These are phyloP conservation scores for Wickerhamomyces pijperi DNA, from an alignment of 805 yeast species.

Conservation along the genomic window DNA sequence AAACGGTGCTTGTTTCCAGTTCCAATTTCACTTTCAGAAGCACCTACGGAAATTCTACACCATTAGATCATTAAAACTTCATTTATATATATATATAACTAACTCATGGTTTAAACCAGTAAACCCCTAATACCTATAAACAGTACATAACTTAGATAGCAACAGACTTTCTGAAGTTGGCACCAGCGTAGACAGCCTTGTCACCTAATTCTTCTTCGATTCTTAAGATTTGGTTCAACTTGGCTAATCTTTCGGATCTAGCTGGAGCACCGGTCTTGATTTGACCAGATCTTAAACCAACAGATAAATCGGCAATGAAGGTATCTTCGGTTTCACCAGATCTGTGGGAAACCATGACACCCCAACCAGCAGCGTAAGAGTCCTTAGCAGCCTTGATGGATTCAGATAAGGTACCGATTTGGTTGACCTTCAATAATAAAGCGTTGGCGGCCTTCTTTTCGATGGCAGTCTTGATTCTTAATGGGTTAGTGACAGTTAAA, in stretches of 20 bases:
- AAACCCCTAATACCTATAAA: neutral
- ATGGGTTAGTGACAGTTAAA: conserved; percentile 96
- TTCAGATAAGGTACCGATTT: conserved; percentile 94
- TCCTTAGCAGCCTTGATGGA: conserved; percentile 94
- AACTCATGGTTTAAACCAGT: neutral
- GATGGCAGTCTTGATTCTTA: conserved; percentile 88
- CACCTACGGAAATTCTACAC: no score
- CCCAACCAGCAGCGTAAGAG: conserved; percentile 95
- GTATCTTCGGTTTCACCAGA: conserved; percentile 99
- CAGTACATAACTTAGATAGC: conserved; percentile 15
- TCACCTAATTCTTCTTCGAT: conserved; percentile 97
- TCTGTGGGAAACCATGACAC: conserved; percentile 99
- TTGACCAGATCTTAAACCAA: conserved; percentile 97
- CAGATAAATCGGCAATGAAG: conserved; percentile 94
- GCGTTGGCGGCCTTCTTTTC: conserved; percentile 94
- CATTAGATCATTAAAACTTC: neutral
- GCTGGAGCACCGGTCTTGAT: conserved; percentile 99
- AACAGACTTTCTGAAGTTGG: conserved; percentile 56
- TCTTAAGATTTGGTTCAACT: conserved; percentile 95
- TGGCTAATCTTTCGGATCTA: conserved; percentile 99
- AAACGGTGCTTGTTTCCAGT: no score
- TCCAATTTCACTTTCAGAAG: neutral
- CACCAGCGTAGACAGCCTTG: conserved; percentile 95
- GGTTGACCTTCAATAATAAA: conserved; percentile 94
- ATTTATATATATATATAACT: neutral